Conservation (phyloP, 345 rosid species). For the Arabidopsis suecica region DNA sequence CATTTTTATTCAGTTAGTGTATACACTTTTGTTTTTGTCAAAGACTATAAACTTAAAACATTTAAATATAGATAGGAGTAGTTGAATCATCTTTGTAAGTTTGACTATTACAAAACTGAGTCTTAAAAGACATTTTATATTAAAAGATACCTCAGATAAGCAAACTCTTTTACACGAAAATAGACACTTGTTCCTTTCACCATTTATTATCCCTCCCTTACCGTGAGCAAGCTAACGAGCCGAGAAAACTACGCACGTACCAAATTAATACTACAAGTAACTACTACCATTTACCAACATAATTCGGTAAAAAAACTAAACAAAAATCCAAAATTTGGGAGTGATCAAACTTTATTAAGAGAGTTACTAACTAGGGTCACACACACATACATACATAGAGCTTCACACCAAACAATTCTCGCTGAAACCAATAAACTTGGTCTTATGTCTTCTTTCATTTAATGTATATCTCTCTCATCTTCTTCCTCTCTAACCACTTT, state of each 20-base stretch:
- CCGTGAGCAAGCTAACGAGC: constrained; percentile 7
- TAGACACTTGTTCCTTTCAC: constrained; percentile 3
- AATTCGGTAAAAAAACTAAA: neutral
- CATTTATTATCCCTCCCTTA: neutral
- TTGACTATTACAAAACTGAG: constrained; percentile 8
- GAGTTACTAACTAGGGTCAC: constrained; percentile 28
- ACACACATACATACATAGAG: neutral
- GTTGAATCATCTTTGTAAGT: neutral
- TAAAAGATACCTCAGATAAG: neutral
- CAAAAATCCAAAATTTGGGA: neutral
- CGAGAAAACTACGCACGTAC: neutral
- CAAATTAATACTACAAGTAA: neutral
- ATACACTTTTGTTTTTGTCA: neutral
- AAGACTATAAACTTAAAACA: neutral
- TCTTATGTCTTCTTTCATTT: constrained; percentile 41
- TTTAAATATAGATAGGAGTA: neutral
- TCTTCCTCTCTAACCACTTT: constrained; percentile 46
- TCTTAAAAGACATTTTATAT: neutral
- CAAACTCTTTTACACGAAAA: constrained; percentile 9
- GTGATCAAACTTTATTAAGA: constrained; percentile 3
- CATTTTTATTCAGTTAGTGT: neutral
- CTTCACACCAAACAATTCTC: constrained; percentile 43
- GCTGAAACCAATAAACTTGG: constrained; percentile 45
- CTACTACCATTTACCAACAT: neutral
- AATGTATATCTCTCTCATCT: constrained; percentile 30